Evolutionary conservation across 305 asterid species (phyloP), one percentile per base, ranked within the genome.

Genomic region (Rubia peregrina): DNA sequence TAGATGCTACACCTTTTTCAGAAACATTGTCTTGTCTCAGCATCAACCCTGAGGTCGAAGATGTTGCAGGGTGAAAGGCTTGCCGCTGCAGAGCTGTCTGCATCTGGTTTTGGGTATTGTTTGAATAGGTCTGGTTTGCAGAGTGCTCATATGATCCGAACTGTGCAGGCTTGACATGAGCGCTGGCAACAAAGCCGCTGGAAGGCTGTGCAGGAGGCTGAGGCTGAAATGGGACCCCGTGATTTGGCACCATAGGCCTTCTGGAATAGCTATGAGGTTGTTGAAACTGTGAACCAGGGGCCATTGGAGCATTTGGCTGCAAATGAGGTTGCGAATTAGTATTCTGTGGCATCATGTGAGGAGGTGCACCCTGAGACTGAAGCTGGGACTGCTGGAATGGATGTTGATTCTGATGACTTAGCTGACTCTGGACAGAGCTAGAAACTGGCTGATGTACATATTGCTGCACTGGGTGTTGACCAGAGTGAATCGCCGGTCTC

Each of bases 401-500:
- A 68, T 70, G 73, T 73, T 85, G 85, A 57, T 83, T 83, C 57
- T 83, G 96, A 74, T 81, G 87, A 69, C 80, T 87, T 43, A 75
- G 72, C 77, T 85, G 97, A 72, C 82, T 78, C 30, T 78, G 93
- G 73, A 70, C 69, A 42, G 85, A 78, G 74, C 83, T 83, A 72
- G 67, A 61, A 73, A 81, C 80, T 43, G 87, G 82, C 79, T 83
- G 93, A 16, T 86, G 95, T 51, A 79, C 72, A 76, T 78, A 85
- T 68, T 83, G 87, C 73, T 83, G 95, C 51, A 73, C 66, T 36
- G 75, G 76, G 56, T 82, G 96, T 73, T 85, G 96, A 80, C 59
- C 79, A 40, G 88, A 83, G 65, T 84, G 90, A 79, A 80, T 44
- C 42, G 67, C 76, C 59, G 89, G 90, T 68, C 80, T 85, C 75